Evolutionary conservation across 176 grass and related monocot species (phyloP), one percentile per base, ranked within the genome.

Genomic region (Stipa capillata): DNA sequence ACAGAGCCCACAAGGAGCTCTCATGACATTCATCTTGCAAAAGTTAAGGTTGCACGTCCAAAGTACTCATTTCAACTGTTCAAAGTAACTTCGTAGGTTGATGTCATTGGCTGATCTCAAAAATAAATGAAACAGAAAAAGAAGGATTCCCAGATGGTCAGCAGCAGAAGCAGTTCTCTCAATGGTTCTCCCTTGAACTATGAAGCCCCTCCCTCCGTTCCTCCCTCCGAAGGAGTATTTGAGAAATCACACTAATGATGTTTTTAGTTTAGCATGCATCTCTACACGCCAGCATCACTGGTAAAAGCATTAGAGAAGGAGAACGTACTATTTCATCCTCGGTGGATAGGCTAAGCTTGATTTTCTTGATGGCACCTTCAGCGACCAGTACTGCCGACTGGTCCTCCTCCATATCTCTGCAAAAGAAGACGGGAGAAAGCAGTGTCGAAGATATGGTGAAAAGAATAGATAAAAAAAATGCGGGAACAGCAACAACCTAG

Each of bases 321-420:
- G 10, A 64, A 84, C 89, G 17, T 82, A 94, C 92, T 0, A 91
- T 91, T 16, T 94, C 92, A 35, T 84, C 71, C 8, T 78, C 80
- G 0, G 77, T 89, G 37, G 86, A 57, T 11, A 94, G 57, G 76
- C 83, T 81, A 24, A 94, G 39, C 45, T 89, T 88, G 4, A 94
- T 66, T 4, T 59, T 80, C 67, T 86, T 91, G 20, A 94, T 91
- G 39, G 72, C n/a, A 23, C 88, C 92, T 84, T 94, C 89, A 2
- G 84, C 69, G 1, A 94, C 70, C 43, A 81, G 71, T 13, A 81
- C 53, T 27, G 76, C 28, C 3, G 53, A 41, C 44, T 85, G 88
- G 45, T 89, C 86, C 72, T 91, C 83, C 69, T 94, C 92, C 92
- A 94, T 94, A 29, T 83, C 59, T 83, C 73, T 90, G 78, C 48